A percentile compares a stretch with the other conserved stretches of the same genome.
Conservation (phyloP, 2,329 filamentous ascomycete genomes). For the Chaetomiaceae sp. region DNA sequence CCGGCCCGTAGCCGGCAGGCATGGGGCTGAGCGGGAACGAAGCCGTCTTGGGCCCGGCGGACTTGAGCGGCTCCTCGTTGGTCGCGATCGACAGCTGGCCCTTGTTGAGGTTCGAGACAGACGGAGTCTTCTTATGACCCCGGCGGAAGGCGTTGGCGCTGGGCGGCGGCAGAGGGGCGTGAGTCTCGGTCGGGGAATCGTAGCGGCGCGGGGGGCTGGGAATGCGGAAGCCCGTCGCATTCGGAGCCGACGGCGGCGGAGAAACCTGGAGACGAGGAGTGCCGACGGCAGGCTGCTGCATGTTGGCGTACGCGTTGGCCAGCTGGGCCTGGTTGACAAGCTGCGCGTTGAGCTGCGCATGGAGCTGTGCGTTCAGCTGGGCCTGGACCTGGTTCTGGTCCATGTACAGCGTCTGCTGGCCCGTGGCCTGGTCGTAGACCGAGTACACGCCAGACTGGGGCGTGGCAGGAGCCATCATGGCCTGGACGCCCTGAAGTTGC, state of each 20-base stretch:
- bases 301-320: slow-evolving; percentile 38
- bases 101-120: slow-evolving; percentile 55
- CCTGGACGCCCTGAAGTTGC: slow-evolving; percentile 42
- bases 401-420: slow-evolving; percentile 76
- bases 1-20: slow-evolving; percentile 80
- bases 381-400: slow-evolving; percentile 55
- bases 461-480: slow-evolving; percentile 49
- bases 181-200: slow-evolving; percentile 61
- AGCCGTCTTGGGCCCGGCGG: slow-evolving; percentile 70
- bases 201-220: slow-evolving; percentile 62
- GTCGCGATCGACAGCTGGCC: slow-evolving; percentile 39
- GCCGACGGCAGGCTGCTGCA: slow-evolving; percentile 47
- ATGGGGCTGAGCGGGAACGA: slow-evolving; percentile 75
- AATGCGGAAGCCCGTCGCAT: slow-evolving; percentile 53
- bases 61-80: slow-evolving; percentile 48
- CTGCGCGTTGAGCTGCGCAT: slow-evolving; percentile 25
- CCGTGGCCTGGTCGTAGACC: slow-evolving; percentile 81
- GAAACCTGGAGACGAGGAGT: slow-evolving; percentile 78
- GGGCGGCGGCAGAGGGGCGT: slow-evolving; percentile 71
- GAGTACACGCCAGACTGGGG: slow-evolving; percentile 72
- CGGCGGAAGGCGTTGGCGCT: slow-evolving; percentile 90
- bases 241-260: slow-evolving; percentile 63
- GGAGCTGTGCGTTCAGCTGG: slow-evolving; percentile 42
- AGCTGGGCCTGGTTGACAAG: slow-evolving; percentile 42
- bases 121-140: slow-evolving; percentile 85